phyloP scores from a whole-genome alignment of 495 filamentous ascomycete genomes.

The Aspergillus coremiiformis region DNA sequence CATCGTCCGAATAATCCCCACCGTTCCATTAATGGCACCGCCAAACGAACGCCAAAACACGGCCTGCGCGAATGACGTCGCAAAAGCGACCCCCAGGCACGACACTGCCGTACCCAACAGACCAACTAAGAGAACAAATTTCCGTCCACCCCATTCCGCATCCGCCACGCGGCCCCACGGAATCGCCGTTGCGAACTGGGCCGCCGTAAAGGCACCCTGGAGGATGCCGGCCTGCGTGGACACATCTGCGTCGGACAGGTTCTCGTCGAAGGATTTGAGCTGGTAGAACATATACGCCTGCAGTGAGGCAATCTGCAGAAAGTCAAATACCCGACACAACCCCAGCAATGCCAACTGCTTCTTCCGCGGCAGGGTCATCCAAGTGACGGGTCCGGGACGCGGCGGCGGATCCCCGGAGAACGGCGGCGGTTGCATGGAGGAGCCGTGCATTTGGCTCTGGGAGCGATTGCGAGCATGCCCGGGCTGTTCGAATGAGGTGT shows the following conservation, averaged over 20 bases:
- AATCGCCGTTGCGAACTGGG: slow-evolving; percentile 81
- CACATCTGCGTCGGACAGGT: slow-evolving; percentile 59
- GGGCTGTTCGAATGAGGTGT: slow-evolving; percentile 33
- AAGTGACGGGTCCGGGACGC: slow-evolving; percentile 45
- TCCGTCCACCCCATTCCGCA: slow-evolving; percentile 60
- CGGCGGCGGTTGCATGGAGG: slow-evolving; percentile 19
- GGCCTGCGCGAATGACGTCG: slow-evolving; percentile 62
- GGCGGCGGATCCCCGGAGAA: slow-evolving; percentile 9
- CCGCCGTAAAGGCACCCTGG: slow-evolving; percentile 70
- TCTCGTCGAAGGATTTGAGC: slow-evolving; percentile 61
- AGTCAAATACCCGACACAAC: slow-evolving; percentile 59
- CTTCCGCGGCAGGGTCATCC: slow-evolving; percentile 66
- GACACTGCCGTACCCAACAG: slow-evolving; percentile 64
- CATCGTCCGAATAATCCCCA: slow-evolving; percentile 76
- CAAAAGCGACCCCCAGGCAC: slow-evolving; percentile 74
- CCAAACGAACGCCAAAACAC: slow-evolving; percentile 66
- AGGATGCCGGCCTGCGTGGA: slow-evolving; percentile 72
- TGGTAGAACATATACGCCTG: slow-evolving; percentile 75
- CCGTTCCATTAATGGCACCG: slow-evolving; percentile 74
- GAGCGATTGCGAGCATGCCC: slow-evolving; percentile 33
- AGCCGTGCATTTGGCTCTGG: slow-evolving; percentile 23
- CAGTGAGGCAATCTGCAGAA: slow-evolving; percentile 41
- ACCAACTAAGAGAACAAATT: slow-evolving; percentile 70
- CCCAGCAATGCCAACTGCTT: slow-evolving; percentile 67
- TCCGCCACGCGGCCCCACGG: slow-evolving; percentile 75